These are phyloP conservation scores for Teunomyces funiuensis DNA, from an alignment of 805 yeast genomes.

Conservation along the genomic window DNA sequence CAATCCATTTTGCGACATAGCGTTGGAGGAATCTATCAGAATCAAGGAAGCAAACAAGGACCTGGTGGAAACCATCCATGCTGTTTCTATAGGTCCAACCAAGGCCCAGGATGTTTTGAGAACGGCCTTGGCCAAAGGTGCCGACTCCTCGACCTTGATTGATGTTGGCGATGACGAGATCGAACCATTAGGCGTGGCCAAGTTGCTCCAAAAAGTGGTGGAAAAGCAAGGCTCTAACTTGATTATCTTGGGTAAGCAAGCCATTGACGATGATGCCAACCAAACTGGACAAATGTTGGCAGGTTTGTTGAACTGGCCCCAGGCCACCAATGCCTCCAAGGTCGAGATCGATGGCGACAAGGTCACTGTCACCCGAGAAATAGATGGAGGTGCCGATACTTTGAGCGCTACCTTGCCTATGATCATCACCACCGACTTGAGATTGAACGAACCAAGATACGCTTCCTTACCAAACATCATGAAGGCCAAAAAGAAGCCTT, in stretches of 20 bases:
- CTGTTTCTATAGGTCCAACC: slow-evolving; percentile 85
- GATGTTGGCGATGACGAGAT: slow-evolving; percentile 71
- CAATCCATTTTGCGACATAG: slow-evolving; percentile 98
- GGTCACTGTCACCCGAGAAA: slow-evolving; percentile 80
- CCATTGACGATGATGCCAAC: slow-evolving; percentile 92
- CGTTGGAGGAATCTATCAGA: slow-evolving; percentile 90
- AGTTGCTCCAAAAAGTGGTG: slow-evolving; percentile 71
- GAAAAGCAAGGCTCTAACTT: slow-evolving; percentile 71
- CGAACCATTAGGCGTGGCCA: slow-evolving; percentile 90
- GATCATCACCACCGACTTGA: slow-evolving; percentile 87
- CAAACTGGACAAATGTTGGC: slow-evolving; percentile 98
- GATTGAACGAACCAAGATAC: slow-evolving; percentile 93
- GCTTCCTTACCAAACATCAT: slow-evolving; percentile 95
- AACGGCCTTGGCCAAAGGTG: slow-evolving; percentile 93
- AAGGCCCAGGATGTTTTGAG: slow-evolving; percentile 87
- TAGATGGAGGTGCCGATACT: slow-evolving; percentile 93
- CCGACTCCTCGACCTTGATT: slow-evolving; percentile 78
- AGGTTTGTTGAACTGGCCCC: slow-evolving; percentile 92
- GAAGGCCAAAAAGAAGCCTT: slow-evolving; percentile 97
- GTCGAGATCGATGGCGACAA: slow-evolving; percentile 61
- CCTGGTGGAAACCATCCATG: slow-evolving; percentile 79
- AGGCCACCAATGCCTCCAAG: slow-evolving; percentile 91
- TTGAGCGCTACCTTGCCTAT: slow-evolving; percentile 76
- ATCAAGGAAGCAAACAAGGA: slow-evolving; percentile 65
- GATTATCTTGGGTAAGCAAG: slow-evolving; percentile 91